Conservation (phyloP, 345 rosid genomes). For the Gossypium australe region DNA sequence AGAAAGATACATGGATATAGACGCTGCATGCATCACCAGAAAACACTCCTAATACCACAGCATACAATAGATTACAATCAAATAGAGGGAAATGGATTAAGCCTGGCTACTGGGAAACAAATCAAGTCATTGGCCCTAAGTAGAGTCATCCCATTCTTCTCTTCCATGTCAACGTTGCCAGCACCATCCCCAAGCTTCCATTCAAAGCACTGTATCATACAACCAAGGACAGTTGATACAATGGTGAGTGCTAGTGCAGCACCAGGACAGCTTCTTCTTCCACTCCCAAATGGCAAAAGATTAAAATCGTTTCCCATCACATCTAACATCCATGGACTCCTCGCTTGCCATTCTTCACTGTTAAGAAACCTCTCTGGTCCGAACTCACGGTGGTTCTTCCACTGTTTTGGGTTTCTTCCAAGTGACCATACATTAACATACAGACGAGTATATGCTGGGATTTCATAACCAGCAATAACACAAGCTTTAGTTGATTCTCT, state of each 20-base stretch:
- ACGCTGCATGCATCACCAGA: neutral
- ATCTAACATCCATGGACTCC: slow-evolving; percentile 31
- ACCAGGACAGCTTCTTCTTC: slow-evolving; percentile 52
- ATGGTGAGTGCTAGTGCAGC: slow-evolving; percentile 19
- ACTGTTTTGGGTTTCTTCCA: slow-evolving; percentile 43
- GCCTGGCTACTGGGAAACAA: slow-evolving; percentile 45
- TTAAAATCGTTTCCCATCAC: slow-evolving; percentile 37
- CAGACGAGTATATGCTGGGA: slow-evolving; percentile 48
- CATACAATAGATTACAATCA: neutral
- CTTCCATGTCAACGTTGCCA: slow-evolving; percentile 47
- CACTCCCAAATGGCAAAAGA: slow-evolving; percentile 45
- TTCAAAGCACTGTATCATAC: slow-evolving; percentile 29
- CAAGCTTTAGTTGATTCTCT: slow-evolving; percentile 47
- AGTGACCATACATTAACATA: slow-evolving; percentile 52
- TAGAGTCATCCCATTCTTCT: slow-evolving; percentile 44
- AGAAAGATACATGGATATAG: neutral
- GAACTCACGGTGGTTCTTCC: slow-evolving; percentile 52
- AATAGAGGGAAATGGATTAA: slow-evolving; percentile 22
- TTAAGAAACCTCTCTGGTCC: slow-evolving; percentile 57
- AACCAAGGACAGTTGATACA: slow-evolving; percentile 23
- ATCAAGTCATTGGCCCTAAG: slow-evolving; percentile 51
- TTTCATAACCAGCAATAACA: slow-evolving; percentile 29
- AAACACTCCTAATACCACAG: neutral
- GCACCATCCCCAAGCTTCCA: slow-evolving; percentile 18
- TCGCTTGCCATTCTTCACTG: slow-evolving; percentile 21